phyloP scores from a whole-genome alignment of 768 basidiomycete genomes.

The Cystoderma amianthinum region DNA sequence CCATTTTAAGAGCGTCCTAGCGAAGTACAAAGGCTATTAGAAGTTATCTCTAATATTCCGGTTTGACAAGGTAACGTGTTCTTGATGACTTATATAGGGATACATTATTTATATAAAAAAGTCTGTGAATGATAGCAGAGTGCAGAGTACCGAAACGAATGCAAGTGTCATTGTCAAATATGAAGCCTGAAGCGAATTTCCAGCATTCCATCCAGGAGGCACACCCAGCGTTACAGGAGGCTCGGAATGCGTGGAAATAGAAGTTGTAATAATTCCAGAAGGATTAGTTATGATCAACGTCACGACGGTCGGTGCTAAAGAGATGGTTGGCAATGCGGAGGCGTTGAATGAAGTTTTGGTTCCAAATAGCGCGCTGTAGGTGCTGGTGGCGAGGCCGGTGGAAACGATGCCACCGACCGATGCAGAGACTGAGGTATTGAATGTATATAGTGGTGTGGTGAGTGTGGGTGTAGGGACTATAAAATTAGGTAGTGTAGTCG shows the following conservation, averaged over 20 bases:
- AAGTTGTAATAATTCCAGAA: conserved; percentile 45
- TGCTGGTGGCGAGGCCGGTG: conserved; percentile 64
- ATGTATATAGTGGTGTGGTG: conserved; percentile 55
- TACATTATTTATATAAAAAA: not conserved
- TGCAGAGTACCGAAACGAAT: not conserved
- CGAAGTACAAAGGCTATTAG: no score
- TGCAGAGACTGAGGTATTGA: conserved; percentile 62
- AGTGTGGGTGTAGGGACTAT: conserved; percentile 58
- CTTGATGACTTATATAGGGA: no score
- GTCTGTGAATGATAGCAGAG: not conserved
- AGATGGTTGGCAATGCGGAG: conserved; percentile 52
- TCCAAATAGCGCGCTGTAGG: conserved; percentile 56
- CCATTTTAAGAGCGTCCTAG: no score
- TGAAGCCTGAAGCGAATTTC: conserved; percentile 6
- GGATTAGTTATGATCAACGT: conserved; percentile 56
- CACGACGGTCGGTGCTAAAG: conserved; percentile 38
- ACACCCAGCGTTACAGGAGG: conserved; percentile 51
- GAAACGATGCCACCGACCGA: conserved; percentile 46
- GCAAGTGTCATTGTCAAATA: conserved; percentile 6
- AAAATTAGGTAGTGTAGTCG: conserved; percentile 69
- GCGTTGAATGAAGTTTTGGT: conserved; percentile 28
- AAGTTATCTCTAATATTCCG: no score
- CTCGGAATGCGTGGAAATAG: conserved; percentile 38
- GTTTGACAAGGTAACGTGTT: no score
- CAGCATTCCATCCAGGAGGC: conserved; percentile 52